These are phyloP conservation scores for Pyracantha coccinea DNA, from an alignment of 331 rosid species.

Conservation along the genomic window DNA sequence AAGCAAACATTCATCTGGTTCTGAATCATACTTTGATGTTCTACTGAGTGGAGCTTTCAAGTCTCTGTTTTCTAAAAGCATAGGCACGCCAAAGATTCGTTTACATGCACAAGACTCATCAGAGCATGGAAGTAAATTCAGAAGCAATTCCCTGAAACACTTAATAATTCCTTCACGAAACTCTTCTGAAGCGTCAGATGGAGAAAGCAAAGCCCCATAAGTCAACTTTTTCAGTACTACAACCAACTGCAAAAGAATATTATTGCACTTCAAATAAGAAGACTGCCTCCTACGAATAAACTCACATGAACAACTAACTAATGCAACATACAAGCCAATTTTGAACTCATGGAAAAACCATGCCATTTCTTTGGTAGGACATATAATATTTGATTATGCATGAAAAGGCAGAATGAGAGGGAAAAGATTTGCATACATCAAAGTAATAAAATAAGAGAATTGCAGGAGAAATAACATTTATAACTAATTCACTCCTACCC, in stretches of 20 bases:
- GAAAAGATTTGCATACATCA: not conserved
- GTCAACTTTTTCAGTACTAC: constrained; percentile 88
- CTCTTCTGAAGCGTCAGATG: constrained; percentile 94
- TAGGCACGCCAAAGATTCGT: constrained; percentile 43
- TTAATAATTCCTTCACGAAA: constrained; percentile 85
- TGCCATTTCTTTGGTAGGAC: not conserved
- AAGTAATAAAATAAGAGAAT: not conserved
- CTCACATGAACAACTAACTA: not conserved
- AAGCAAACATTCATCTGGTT: constrained; percentile 66
- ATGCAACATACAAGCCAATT: not conserved
- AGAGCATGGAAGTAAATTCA: constrained; percentile 57
- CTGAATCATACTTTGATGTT: constrained; percentile 28
- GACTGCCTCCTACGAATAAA: not conserved
- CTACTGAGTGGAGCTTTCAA: constrained; percentile 5
- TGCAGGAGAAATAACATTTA: not conserved
- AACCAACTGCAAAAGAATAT: constrained; percentile 70
- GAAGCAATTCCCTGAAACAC: constrained; percentile 68
- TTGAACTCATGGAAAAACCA: not conserved
- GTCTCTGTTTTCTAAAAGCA: constrained; percentile 37
- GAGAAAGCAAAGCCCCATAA: constrained; percentile 77
- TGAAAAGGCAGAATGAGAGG: not conserved
- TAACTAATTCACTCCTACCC: not conserved
- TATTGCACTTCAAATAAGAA: constrained; percentile 11
- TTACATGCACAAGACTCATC: constrained; percentile 55
- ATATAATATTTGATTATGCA: not conserved